phyloP scores from a whole-genome alignment of 1,284 basidiomycete species.

The Peniophora sp. region DNA sequence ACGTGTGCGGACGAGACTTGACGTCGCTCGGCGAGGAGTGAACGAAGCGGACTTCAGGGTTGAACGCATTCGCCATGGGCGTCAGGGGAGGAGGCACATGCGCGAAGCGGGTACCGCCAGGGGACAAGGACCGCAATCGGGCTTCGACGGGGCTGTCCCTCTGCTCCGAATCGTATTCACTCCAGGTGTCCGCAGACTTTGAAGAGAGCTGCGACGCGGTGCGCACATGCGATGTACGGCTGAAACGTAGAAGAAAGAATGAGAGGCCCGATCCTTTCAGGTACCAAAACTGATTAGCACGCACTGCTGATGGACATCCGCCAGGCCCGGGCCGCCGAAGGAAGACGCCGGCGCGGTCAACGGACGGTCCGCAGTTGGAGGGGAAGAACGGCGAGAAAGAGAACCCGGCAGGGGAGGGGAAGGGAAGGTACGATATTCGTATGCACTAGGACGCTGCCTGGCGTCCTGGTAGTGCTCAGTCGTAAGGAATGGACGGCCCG shows the following conservation, averaged over 20 bases:
- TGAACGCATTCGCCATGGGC: background rate
- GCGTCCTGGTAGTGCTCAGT: background rate
- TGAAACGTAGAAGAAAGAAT: background rate
- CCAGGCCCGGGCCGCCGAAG: background rate
- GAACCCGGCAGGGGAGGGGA: background rate
- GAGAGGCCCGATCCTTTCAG: background rate
- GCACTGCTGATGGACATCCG: background rate
- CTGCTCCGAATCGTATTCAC: constrained; percentile 1
- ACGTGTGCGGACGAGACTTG: background rate
- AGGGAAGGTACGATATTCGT: background rate
- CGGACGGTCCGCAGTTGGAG: background rate
- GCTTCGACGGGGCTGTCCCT: background rate
- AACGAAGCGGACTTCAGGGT: background rate
- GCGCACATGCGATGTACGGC: background rate
- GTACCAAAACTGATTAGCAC: background rate
- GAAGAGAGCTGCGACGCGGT: background rate
- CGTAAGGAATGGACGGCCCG: background rate
- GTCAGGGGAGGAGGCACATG: background rate
- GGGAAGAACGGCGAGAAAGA: background rate
- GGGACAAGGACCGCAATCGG: background rate
- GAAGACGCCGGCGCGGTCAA: background rate
- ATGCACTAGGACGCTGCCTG: background rate
- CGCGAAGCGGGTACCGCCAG: background rate
- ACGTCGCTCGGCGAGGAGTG: background rate
- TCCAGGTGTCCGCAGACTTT: background rate